A percentile compares a stretch with the other conserved stretches of the same genome.
Evolutionary conservation across 2,329 filamentous ascomycete species (phyloP).

Genomic region (Diaporthe citriasiana): DNA sequence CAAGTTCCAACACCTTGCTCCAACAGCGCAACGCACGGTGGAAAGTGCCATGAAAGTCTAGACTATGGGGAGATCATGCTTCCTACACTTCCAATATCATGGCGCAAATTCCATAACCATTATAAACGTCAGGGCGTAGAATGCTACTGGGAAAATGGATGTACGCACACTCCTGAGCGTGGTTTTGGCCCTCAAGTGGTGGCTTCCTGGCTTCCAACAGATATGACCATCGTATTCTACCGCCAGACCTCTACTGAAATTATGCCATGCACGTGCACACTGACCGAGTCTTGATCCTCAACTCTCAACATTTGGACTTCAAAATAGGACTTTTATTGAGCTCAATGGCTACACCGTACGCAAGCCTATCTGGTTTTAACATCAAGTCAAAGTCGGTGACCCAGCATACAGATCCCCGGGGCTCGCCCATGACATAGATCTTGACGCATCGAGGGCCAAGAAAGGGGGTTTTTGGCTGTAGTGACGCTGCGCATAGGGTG

Average conservation of each 20-base stretch:
- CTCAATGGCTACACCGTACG: too few relatives aligned
- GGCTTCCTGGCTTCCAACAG: too few relatives aligned
- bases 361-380: too few relatives aligned
- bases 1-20: neutral
- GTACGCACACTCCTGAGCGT: too few relatives aligned
- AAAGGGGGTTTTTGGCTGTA: slow-evolving; percentile 40
- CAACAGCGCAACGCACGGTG: neutral
- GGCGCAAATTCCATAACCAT: neutral
- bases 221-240: too few relatives aligned
- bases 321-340: too few relatives aligned
- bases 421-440: slow-evolving; percentile 46
- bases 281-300: neutral
- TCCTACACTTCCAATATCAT: neutral
- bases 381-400: neutral
- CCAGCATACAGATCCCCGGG: slow-evolving; percentile 46
- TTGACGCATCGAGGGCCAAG: slow-evolving; percentile 46
- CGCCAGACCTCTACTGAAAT: neutral
- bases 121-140: neutral
- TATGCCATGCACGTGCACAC: too few relatives aligned
- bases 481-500: slow-evolving; percentile 1
- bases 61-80: neutral
- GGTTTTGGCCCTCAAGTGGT: too few relatives aligned
- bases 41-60: neutral
- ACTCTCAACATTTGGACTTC: too few relatives aligned
- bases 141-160: too few relatives aligned